Base-by-base conservation (phyloP, 768 basidiomycete species). In the Pleurotus platypus region DNA sequence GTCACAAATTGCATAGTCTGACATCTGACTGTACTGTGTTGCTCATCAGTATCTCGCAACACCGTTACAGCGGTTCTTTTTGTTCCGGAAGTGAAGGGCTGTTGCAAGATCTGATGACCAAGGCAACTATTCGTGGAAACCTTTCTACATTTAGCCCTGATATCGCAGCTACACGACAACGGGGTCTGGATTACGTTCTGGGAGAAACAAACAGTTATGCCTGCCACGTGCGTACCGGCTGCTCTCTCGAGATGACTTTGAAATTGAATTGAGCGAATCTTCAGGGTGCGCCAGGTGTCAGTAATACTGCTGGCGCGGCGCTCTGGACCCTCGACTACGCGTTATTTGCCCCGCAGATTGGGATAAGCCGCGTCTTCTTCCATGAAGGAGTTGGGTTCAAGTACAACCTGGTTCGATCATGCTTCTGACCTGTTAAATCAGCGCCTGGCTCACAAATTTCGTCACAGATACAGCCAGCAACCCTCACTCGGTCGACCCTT, bases 301-400 rank as follows among this genome's bases (percentile, higher is more conserved):
- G 83, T 64, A 85, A 89, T 63, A 81, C 81, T 1, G 86, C 82
- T n/a, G 88, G 86, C 12, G 85, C 86, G 0, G 82, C 84, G 15
- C 67, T 89, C 16, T 89, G 87, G 87, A 74, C 78, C 9, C 69
- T 87, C 58, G 86, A 89, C 65, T 87, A 89, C 66, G 72, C 78
- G 1, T 70, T 90, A 2, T 85, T 78, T 62, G 83, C 84, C 64
- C 78, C 81, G 1, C 78, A 79, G 60, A 67, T 84, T 8, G 82
- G 82, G 3, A 78, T 85, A 24, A 74, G 77, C 26, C 72, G 78
- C 49, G 59, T 85, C 13, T 83, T 78, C 69, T 86, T 86, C 74
- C 86, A 89, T 63, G 75, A 83, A 56, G 87, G 86, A 13, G 72
- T 89, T 54, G 87, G 87, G 0, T 89, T 77, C 70, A 89, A 89